phyloP scores from a whole-genome alignment of 192 early-diverging fungal species.

The Umbelopsis vinacea region DNA sequence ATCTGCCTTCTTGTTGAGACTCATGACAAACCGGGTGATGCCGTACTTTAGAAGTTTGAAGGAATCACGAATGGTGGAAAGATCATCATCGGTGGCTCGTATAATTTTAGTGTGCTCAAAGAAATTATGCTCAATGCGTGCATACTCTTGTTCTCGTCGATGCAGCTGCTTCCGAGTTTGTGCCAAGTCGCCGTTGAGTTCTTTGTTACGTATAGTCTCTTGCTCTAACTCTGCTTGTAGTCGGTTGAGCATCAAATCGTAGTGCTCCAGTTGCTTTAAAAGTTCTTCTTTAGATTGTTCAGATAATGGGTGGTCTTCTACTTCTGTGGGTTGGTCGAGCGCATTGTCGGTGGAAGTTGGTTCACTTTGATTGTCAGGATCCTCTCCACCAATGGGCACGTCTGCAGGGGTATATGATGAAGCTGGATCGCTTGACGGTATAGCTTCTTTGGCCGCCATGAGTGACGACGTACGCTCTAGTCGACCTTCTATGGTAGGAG shows the following conservation, averaged over 20 bases:
- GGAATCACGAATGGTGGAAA: slow-evolving; percentile 44
- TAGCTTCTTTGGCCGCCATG: not conserved
- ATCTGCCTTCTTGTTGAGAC: slow-evolving; percentile 46
- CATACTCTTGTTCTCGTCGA: slow-evolving; percentile 39
- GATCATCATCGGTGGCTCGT: slow-evolving; percentile 47
- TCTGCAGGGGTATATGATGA: not conserved
- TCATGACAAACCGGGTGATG: slow-evolving; percentile 38
- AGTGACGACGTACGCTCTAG: slow-evolving; percentile 9
- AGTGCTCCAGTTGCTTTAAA: slow-evolving; percentile 3
- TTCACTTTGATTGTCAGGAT: slow-evolving; percentile 3
- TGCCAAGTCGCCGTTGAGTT: slow-evolving; percentile 24
- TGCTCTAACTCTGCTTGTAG: not conserved
- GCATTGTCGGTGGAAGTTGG: not conserved
- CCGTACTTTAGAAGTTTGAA: slow-evolving; percentile 42
- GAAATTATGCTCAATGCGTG: slow-evolving; percentile 41
- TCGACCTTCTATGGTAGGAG: not conserved
- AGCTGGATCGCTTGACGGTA: not conserved
- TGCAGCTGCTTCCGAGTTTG: slow-evolving; percentile 34
- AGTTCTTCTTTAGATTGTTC: slow-evolving; percentile 4
- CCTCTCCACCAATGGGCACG: not conserved
- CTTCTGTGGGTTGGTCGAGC: not conserved
- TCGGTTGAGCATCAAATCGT: not conserved
- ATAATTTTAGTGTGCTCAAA: slow-evolving; percentile 39
- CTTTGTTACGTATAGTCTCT: slow-evolving; percentile 15
- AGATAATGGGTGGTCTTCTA: not conserved